Conservation (phyloP, 495 filamentous ascomycete species). For the Aspergillus bridgeri region DNA sequence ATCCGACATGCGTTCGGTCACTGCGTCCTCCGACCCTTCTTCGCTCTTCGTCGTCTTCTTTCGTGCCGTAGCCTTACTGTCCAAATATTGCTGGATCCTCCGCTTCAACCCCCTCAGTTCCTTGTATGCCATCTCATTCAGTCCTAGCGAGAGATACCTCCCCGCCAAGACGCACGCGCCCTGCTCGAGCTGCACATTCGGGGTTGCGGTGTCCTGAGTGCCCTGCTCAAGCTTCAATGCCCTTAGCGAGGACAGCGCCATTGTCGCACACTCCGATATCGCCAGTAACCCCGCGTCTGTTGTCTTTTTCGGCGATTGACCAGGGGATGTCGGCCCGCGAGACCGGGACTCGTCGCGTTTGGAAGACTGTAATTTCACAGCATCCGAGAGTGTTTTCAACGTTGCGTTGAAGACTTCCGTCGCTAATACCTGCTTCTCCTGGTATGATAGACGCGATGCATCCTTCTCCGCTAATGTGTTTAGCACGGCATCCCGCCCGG, state of each 20-base stretch:
- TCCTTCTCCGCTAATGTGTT: constrained; percentile 33
- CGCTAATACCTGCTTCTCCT: constrained; percentile 67
- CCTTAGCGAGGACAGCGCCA: constrained; percentile 69
- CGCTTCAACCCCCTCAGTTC: constrained; percentile 69
- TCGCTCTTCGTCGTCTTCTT: constrained; percentile 21
- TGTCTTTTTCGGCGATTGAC: constrained; percentile 38
- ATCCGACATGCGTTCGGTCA: constrained; percentile 54
- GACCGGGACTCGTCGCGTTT: constrained; percentile 17
- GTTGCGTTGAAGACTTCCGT: constrained; percentile 78
- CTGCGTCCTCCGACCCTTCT: constrained; percentile 21
- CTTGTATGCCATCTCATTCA: constrained; percentile 72
- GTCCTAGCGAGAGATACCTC: constrained; percentile 66
- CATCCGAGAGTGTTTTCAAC: constrained; percentile 70
- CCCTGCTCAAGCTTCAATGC: constrained; percentile 49
- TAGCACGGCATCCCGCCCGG: constrained; percentile 22
- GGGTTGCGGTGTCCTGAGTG: constrained; percentile 47
- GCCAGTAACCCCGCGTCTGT: constrained; percentile 33
- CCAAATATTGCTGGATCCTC: constrained; percentile 49
- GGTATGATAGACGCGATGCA: constrained; percentile 43
- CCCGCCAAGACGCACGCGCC: constrained; percentile 74
- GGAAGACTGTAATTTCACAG: constrained; percentile 48
- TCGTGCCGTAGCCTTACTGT: constrained; percentile 15
- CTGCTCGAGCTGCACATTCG: constrained; percentile 74
- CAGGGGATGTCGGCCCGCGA: constrained; percentile 12
- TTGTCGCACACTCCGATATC: constrained; percentile 69